Evolutionary conservation across 495 filamentous ascomycete genomes (phyloP).

Genomic region (Penicillium ochrochloron): DNA sequence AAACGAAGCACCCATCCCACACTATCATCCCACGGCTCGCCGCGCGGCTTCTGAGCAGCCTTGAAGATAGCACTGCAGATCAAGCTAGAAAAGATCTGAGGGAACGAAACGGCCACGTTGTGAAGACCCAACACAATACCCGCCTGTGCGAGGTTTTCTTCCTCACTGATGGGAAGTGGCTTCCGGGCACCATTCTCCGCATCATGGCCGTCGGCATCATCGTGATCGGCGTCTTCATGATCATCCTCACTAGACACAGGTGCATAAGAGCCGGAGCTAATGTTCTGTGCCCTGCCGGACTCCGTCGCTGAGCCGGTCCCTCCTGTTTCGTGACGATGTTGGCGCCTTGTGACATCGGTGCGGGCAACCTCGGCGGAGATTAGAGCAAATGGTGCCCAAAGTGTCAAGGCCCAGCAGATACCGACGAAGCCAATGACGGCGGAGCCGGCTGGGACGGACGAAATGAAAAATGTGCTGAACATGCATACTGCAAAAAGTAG

Average conservation of each 20-base stretch:
- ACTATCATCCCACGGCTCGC: slow-evolving; percentile 79
- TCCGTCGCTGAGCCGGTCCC: neutral
- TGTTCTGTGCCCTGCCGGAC: slow-evolving; percentile 1
- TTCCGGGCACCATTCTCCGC: slow-evolving; percentile 33
- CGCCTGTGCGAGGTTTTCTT: slow-evolving; percentile 61
- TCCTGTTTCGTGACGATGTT: slow-evolving; percentile 45
- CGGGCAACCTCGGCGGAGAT: slow-evolving; percentile 85
- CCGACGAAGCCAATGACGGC: slow-evolving; percentile 78
- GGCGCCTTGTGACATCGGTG: slow-evolving; percentile 70
- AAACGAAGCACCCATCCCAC: slow-evolving; percentile 83
- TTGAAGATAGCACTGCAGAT: slow-evolving; percentile 81
- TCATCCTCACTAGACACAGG: slow-evolving; percentile 21
- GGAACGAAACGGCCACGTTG: slow-evolving; percentile 87
- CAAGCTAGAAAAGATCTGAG: slow-evolving; percentile 86
- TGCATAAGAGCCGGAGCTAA: slow-evolving; percentile 16
- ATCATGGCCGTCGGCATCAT: slow-evolving; percentile 19
- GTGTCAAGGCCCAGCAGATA: slow-evolving; percentile 84
- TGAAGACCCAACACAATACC: slow-evolving; percentile 89
- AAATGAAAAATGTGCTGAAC: slow-evolving; percentile 80
- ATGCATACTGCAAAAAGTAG: slow-evolving; percentile 77
- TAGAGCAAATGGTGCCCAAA: slow-evolving; percentile 92
- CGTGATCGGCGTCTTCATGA: neutral
- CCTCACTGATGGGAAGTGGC: slow-evolving; percentile 20
- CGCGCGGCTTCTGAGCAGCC: slow-evolving; percentile 79
- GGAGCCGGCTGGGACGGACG: slow-evolving; percentile 65